A percentile compares a stretch with the other conserved stretches of the same genome.
phyloP scores from a whole-genome alignment of 352 stramenopile species.

The Aphanomyces astaci region DNA sequence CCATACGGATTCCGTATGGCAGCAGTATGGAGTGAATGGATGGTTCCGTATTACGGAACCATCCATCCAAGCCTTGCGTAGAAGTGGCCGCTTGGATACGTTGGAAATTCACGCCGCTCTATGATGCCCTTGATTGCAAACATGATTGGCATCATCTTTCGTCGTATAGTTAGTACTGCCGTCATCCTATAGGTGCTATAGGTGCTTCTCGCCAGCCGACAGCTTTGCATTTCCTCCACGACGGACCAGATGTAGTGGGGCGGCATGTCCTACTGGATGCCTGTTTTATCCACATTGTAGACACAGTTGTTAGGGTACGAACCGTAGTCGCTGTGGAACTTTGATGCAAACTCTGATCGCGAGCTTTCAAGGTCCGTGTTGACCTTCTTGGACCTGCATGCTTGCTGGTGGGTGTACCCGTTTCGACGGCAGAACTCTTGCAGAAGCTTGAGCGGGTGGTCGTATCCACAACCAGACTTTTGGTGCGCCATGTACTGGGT shows the following conservation, averaged over 20 bases:
- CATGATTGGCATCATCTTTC: neutral
- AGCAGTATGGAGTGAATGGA: too few species aligned
- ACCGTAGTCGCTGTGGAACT: neutral
- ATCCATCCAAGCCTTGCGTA: slow-evolving; percentile 29
- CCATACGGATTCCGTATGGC: too few species aligned
- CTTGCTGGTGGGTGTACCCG: neutral
- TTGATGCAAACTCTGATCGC: neutral
- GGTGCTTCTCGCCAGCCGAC: slow-evolving; percentile 18
- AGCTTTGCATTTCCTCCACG: slow-evolving; percentile 18
- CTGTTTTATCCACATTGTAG: slow-evolving; percentile 25
- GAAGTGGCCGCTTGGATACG: slow-evolving; percentile 19
- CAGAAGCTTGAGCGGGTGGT: neutral
- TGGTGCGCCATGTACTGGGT: neutral
- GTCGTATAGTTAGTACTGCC: slow-evolving; percentile 17
- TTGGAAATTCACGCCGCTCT: slow-evolving; percentile 13
- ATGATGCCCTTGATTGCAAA: neutral
- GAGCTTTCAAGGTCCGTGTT: neutral
- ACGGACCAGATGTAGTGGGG: slow-evolving; percentile 15
- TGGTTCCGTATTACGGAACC: too few species aligned
- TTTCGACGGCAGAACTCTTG: slow-evolving; percentile 2
- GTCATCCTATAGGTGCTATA: slow-evolving; percentile 17
- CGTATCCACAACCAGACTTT: neutral
- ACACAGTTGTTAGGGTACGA: neutral
- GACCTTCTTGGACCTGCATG: neutral
- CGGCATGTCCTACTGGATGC: slow-evolving; percentile 21